A percentile compares a stretch with the other conserved stretches of the same genome.
Evolutionary conservation across 2,329 filamentous ascomycete genomes (phyloP).

Genomic region (Cercospora zeina): DNA sequence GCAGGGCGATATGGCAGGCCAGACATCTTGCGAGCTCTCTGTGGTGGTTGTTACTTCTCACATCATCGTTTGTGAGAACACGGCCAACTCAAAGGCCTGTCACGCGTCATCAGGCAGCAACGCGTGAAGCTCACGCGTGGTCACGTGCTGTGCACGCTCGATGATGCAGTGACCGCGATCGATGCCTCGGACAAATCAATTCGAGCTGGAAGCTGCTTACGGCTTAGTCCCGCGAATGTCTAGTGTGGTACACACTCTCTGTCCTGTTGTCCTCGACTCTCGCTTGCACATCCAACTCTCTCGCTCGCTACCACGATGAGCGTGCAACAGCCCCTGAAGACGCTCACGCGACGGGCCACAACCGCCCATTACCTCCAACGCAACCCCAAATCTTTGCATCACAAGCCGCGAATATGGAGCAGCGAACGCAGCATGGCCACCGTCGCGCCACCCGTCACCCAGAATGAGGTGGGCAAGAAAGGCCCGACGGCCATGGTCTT

Average conservation of each 20-base stretch:
- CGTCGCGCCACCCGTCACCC: constrained; percentile 73
- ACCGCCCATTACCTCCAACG: constrained; percentile 34
- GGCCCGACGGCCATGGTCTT: constrained; percentile 98
- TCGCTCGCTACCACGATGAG: constrained; percentile 30
- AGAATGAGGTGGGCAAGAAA: constrained; percentile 67
- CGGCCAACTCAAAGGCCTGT: background rate
- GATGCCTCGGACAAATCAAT: constrained; percentile 11
- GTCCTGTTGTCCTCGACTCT: background rate
- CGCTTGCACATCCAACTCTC: background rate
- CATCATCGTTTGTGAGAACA: background rate
- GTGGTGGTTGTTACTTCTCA: background rate
- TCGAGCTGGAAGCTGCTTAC: constrained; percentile 8
- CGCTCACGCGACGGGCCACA: constrained; percentile 36
- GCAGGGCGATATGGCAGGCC: constrained; percentile 23
- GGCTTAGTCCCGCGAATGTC: constrained; percentile 5
- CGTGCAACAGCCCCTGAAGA: constrained; percentile 32
- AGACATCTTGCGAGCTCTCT: constrained; percentile 6
- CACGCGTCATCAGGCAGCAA: background rate
- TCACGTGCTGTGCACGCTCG: background rate
- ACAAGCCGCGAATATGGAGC: constrained; percentile 34
- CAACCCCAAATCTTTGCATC: constrained; percentile 17
- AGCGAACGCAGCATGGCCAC: constrained; percentile 52
- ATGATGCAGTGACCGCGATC: constrained; percentile 8
- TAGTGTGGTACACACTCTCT: background rate
- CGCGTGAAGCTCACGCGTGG: constrained; percentile 1